Conservation (phyloP, 2,329 filamentous ascomycete species). For the Chrysosporium keratinophilum region DNA sequence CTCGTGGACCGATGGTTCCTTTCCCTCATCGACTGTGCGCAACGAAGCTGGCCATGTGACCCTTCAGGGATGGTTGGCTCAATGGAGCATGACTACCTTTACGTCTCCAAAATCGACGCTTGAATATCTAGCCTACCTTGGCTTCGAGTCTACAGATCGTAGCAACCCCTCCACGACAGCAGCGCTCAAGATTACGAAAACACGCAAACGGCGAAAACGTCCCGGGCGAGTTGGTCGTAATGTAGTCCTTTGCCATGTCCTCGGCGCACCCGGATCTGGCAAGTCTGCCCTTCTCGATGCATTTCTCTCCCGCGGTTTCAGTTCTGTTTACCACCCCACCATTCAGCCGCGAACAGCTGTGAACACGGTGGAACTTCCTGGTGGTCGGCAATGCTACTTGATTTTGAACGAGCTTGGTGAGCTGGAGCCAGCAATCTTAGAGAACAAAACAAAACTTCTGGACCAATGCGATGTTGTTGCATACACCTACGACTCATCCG, state of each 20-base stretch:
- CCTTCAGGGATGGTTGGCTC: slow-evolving; percentile 91
- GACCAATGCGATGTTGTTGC: slow-evolving; percentile 90
- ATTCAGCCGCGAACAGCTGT: slow-evolving; percentile 91
- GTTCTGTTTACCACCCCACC: slow-evolving; percentile 73
- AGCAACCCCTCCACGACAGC: slow-evolving; percentile 66
- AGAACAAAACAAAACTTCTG: slow-evolving; percentile 72
- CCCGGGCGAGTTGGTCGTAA: slow-evolving; percentile 84
- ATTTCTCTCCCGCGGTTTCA: slow-evolving; percentile 82
- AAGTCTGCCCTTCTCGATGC: slow-evolving; percentile 87
- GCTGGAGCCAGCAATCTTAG: slow-evolving; percentile 85
- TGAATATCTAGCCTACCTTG: slow-evolving; percentile 90
- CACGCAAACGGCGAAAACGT: slow-evolving; percentile 71
- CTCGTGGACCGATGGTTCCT: slow-evolving; percentile 79
- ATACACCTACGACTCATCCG: slow-evolving; percentile 92
- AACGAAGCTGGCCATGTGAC: slow-evolving; percentile 95
- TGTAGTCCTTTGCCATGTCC: slow-evolving; percentile 84
- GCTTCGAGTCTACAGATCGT: slow-evolving; percentile 69
- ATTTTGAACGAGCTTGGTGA: slow-evolving; percentile 93
- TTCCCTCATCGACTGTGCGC: slow-evolving; percentile 85
- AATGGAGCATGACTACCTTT: slow-evolving; percentile 99
- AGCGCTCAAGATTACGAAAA: slow-evolving; percentile 84
- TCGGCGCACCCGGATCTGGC: slow-evolving; percentile 75
- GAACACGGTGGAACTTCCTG: slow-evolving; percentile 90
- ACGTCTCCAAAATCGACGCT: slow-evolving; percentile 89
- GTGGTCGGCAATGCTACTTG: slow-evolving; percentile 92